Evolutionary conservation across 345 rosid species (phyloP), one percentile per base, ranked within the genome.

Genomic region (Sonneratia alba): DNA sequence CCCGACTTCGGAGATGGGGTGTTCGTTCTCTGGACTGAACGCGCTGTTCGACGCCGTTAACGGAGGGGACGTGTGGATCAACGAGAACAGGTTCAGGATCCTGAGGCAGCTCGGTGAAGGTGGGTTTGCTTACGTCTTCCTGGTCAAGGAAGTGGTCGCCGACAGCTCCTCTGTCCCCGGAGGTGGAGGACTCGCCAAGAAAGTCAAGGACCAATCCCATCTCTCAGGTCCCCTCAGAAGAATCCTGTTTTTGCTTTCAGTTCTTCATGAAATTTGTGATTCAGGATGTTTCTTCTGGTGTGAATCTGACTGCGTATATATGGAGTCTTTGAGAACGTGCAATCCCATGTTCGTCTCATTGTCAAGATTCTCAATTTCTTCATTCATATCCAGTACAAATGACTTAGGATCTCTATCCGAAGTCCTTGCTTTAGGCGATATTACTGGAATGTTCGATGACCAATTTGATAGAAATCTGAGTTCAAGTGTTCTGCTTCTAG

Each of bases 61-160:
- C 11, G 47, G 47, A 43, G 47, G 47, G 47, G 47, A 43, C 11
- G 47, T 43, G 47, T 43, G 47, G 47, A 43, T 11, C 47, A 43
- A 95, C 73, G 99, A 95, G 71, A 92, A 92, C 86, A 76, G 94
- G 66, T 95, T 85, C 87, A 87, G 88, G 84, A 74, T 88, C 83
- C 45, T 89, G 74, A 84, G 97, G 88, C 98, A 90, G 91, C 91
- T 95, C n/a, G 99, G 98, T 7, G 99, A 95, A 77, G 99, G 99
- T 27, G 99, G 98, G 4, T 95, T 92, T 78, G 97, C 99, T 2
- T 92, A 79, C 62, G 97, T 95, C 13, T 95, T 48, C 73, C 57
- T 95, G 76, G 98, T 95, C 56, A 90, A 92, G 80, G 99, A 95
- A 81, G 79, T 87, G 70, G 67, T 77, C 59, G 69, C 83, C 74